Evolutionary conservation across 2,329 filamentous ascomycete genomes (phyloP).

Genomic region (Colletotrichum cordylinicola): DNA sequence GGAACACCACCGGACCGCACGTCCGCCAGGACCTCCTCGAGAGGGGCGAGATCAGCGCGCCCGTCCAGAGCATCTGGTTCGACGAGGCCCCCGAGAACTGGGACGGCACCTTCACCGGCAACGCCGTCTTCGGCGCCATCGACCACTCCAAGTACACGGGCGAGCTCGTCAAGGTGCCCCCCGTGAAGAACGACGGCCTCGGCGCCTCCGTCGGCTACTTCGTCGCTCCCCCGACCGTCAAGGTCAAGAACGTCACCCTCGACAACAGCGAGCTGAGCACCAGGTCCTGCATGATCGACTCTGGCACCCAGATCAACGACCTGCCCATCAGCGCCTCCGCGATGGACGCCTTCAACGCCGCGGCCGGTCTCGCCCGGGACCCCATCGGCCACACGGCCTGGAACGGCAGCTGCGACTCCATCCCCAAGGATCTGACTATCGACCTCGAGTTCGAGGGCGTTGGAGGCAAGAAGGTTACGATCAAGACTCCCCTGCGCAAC

Average conservation of each 20-base stretch:
- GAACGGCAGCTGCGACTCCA: slow-evolving; percentile 4
- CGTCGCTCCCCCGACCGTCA: background rate
- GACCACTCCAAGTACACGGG: slow-evolving; percentile 5
- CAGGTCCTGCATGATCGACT: background rate
- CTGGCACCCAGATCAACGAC: slow-evolving; percentile 5
- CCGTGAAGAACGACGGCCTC: slow-evolving; percentile 3
- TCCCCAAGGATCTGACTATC: background rate
- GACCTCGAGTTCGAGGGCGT: slow-evolving; percentile 14
- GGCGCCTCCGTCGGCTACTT: slow-evolving; percentile 8
- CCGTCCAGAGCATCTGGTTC: slow-evolving; percentile 18
- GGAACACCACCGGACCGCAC: slow-evolving; percentile 14
- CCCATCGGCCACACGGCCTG: background rate
- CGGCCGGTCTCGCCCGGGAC: background rate
- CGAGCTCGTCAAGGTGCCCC: background rate
- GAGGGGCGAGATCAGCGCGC: slow-evolving; percentile 3
- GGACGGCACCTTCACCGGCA: slow-evolving; percentile 13
- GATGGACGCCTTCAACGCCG: background rate
- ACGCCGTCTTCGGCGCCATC: slow-evolving; percentile 9
- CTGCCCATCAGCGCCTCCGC: background rate
- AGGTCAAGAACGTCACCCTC: slow-evolving; percentile 1
- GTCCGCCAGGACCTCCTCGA: slow-evolving; percentile 12
- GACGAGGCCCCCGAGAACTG: slow-evolving; percentile 4
- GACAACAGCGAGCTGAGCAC: background rate
- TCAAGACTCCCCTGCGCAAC: slow-evolving; percentile 14
- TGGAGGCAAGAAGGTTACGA: background rate